Evolutionary conservation across 1,139 yeast species (phyloP), one percentile per base, ranked within the genome.

Genomic region (Hyphopichia khmerensis): DNA sequence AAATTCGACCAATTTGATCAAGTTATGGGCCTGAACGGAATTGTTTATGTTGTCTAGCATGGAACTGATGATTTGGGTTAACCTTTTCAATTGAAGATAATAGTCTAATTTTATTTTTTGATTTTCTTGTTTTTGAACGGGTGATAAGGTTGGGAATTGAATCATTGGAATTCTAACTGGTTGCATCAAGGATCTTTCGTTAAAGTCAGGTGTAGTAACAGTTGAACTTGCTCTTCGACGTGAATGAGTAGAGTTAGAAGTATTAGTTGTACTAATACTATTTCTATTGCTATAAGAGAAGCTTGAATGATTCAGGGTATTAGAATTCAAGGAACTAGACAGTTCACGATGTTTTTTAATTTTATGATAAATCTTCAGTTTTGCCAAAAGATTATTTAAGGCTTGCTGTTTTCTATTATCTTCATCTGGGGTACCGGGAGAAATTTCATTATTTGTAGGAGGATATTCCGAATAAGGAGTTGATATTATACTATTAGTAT

Each of bases 311-410:
- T 46, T 46, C 14, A 71, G 62, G 4, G 52, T 40, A 11, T 49
- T 55, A 33, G 73, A 69, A 33, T 54, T 55, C 36, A 59, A 44
- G 2, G 72, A 66, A 19, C 67, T 53, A 2, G 63, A 52, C 62
- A 67, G 71, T 40, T 71, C 76, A 13, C 77, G 59, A 44, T 67
- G 59, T 46, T 68, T 70, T 48, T 65, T 71, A 23, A 72, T 53
- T 44, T 67, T 62, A 48, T 62, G 65, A 49, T 72, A 72, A 24
- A 72, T 51, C 46, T 60, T 59, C 6, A 74, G 64, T 45, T 72
- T 72, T 14, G 69, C 58, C 19, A 71, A 57, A 13, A 72, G 47
- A n/a, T 59, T 52, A 47, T 65, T 67, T 11, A 67, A 45, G 0
- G 60, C 53, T 42, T 59, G 65, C 44, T 55, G 61, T 40, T 54